Conservation (phyloP, 345 rosid species). For the Acer negundo region DNA sequence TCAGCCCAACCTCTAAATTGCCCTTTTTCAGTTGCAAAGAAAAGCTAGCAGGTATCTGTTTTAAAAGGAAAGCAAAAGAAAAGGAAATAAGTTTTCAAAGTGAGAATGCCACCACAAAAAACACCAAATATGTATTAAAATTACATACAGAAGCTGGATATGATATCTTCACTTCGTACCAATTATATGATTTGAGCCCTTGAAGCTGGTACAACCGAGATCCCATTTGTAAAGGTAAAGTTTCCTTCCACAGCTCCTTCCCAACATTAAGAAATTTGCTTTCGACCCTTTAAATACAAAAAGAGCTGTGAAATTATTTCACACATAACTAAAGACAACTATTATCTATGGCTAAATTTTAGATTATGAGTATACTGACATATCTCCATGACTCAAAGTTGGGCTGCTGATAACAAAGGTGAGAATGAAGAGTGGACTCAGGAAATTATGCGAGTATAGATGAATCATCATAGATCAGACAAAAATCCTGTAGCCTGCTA, state of each 20-base stretch:
- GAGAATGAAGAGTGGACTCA: constrained; percentile 28
- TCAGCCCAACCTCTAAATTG: constrained; percentile 32
- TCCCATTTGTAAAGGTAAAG: constrained; percentile 55
- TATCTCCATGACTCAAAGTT: constrained; percentile 32
- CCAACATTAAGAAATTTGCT: constrained; percentile 52
- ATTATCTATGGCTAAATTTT: neutral
- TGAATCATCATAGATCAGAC: neutral
- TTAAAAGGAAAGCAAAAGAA: neutral
- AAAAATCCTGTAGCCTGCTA: neutral
- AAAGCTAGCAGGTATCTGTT: constrained; percentile 75
- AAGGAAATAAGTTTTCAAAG: constrained; percentile 13
- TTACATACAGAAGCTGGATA: constrained; percentile 96
- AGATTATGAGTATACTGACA: constrained; percentile 34
- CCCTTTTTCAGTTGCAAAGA: constrained; percentile 58
- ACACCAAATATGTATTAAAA: constrained; percentile 13
- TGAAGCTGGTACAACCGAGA: constrained; percentile 57
- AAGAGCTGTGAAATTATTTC: neutral
- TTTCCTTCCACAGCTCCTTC: constrained; percentile 70
- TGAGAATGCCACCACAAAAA: constrained; percentile 16
- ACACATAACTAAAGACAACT: neutral
- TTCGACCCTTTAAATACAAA: constrained; percentile 37
- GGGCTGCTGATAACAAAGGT: constrained; percentile 21
- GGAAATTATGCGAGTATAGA: constrained; percentile 1
- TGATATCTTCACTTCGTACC: constrained; percentile 99
- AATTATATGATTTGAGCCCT: constrained; percentile 65